phyloP scores from a whole-genome alignment of 352 stramenopile species.

The Globisporangium acanthophoron region DNA sequence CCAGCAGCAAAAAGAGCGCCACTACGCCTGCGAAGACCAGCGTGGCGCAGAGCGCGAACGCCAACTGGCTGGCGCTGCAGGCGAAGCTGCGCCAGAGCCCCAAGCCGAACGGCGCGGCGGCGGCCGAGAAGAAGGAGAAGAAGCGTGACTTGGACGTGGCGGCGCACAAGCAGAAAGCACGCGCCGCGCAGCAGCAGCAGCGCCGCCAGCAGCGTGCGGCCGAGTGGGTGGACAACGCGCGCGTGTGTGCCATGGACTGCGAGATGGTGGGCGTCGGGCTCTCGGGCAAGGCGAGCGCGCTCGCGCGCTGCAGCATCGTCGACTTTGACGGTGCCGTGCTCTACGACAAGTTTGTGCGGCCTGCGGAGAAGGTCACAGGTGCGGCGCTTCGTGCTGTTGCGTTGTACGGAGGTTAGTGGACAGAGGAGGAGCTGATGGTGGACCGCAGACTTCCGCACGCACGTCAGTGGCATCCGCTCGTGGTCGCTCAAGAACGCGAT shows the following conservation, averaged over 20 bases:
- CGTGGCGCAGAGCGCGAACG: constrained; percentile 28
- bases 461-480: constrained; percentile 80
- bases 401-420: background rate
- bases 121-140: constrained; percentile 11
- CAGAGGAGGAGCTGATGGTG: background rate
- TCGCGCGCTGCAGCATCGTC: constrained; percentile 86
- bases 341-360: constrained; percentile 81
- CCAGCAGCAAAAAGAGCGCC: background rate
- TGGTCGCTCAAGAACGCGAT: constrained; percentile 68
- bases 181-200: constrained; percentile 41
- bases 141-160: constrained; percentile 34
- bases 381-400: background rate
- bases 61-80: constrained; percentile 76
- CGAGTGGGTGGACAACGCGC: constrained; percentile 74
- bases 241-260: constrained; percentile 85
- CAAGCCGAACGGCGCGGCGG: constrained; percentile 10
- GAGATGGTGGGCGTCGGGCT: constrained; percentile 85
- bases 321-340: constrained; percentile 79
- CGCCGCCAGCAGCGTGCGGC: constrained; percentile 44
- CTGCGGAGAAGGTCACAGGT: constrained; percentile 80
- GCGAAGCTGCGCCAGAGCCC: constrained; percentile 47
- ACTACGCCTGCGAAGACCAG: background rate
- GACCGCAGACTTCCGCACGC: constrained; percentile 66
- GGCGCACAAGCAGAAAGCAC: constrained; percentile 35
- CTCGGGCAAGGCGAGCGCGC: constrained; percentile 68